Conservation (phyloP, 305 asterid species). For the Solanum hybrid region DNA sequence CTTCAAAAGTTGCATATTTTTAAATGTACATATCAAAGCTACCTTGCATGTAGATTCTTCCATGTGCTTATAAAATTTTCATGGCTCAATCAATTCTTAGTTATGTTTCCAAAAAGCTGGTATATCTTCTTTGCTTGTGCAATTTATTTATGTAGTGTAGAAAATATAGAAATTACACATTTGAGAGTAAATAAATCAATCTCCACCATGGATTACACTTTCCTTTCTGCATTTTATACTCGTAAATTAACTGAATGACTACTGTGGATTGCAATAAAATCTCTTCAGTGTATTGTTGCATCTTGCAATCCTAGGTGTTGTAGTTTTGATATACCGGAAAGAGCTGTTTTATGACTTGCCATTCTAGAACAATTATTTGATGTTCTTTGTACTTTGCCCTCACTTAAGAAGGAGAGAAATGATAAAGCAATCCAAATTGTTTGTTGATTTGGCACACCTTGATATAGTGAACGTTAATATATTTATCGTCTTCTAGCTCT, state of each 20-base stretch:
- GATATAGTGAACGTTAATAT: too few species aligned
- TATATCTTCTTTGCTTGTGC: background rate
- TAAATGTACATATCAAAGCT: background rate
- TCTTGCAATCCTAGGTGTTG: background rate
- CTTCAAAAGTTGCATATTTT: background rate
- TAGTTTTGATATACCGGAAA: background rate
- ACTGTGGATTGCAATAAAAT: background rate
- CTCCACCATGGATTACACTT: background rate
- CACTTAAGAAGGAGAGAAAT: background rate
- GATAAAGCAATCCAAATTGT: too few species aligned
- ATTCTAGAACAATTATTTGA: background rate
- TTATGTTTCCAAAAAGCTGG: background rate
- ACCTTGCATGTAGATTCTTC: background rate
- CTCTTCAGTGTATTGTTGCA: background rate
- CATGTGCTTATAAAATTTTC: background rate
- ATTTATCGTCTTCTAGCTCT: too few species aligned
- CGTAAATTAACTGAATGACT: background rate
- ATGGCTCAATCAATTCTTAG: background rate
- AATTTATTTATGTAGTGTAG: too few species aligned
- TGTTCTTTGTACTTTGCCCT: background rate
- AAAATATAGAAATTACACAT: background rate
- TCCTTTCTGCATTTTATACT: too few species aligned
- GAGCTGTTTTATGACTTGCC: background rate
- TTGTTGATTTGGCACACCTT: too few species aligned
- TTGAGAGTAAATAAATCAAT: background rate